Base-by-base conservation (phyloP, 495 filamentous ascomycete genomes). In the Penicillium lividum region DNA sequence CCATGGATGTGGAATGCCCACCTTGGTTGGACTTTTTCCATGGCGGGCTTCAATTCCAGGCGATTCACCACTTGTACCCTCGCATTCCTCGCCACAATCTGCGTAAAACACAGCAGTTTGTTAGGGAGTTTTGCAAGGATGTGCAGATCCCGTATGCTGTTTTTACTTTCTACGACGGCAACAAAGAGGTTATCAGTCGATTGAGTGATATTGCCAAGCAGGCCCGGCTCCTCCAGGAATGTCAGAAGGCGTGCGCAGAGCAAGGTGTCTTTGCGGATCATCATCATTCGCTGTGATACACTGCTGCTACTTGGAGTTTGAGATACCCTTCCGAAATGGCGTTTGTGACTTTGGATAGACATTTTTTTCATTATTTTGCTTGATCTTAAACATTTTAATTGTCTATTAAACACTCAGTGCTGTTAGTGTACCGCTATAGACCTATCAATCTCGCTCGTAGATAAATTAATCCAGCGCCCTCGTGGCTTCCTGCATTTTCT, bases 1-100 rank as follows among this genome's bases (percentile, higher is more conserved):
- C 92, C 4, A 96, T 96, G 92, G 92, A 96, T 59, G 86, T 96
- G 7, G 92, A 94, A 65, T 96, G 92, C 67, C 90, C 92, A 0
- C 69, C 81, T 29, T 96, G 92, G 92, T 77, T 96, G 40, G 92
- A 96, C 68, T 96, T 92, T 63, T 81, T 96, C 67, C 92, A 96
- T 64, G 92, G 92, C 16, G 92, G 92, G 29, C 74, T 96, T 60
- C 92, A 96, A 73, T 96, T 95, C 66, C 92, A 96, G 72, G 92
- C 87, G 15, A 86, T 96, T 51, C 92, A 96, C 58, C 92, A 96
- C 71, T 73, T 96, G 30, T 96, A 82, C 59, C 92, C 92, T 6
- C 80, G 92, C 7, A 88, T 96, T 55, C 92, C 92, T 45, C 77
- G 92, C 28, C 92, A 96, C 59, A 96, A 96, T 72, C 81, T 96